A percentile compares a stretch with the other conserved stretches of the same genome.
These are phyloP conservation scores for Huntiella omanensis DNA, from an alignment of 2,329 filamentous ascomycete genomes.

Conservation along the genomic window DNA sequence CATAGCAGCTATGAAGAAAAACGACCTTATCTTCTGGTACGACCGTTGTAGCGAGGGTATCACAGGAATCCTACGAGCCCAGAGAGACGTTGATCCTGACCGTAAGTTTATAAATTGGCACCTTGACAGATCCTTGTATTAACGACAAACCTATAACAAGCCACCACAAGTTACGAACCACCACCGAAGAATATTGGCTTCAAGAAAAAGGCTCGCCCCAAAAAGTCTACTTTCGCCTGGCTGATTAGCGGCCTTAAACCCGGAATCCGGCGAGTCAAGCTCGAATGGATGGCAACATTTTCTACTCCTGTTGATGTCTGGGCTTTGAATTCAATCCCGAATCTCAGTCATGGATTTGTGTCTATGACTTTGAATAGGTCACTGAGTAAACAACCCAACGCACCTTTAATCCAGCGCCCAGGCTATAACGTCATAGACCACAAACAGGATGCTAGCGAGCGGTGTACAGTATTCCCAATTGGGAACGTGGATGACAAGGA, in stretches of 20 bases:
- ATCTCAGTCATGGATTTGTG: background rate
- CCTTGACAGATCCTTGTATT: background rate
- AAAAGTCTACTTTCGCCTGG: conserved; percentile 2
- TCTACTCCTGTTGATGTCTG: background rate
- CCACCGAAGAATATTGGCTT: background rate
- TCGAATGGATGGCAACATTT: conserved; percentile 9
- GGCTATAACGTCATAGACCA: background rate
- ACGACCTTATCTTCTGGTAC: conserved; percentile 9
- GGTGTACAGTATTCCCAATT: background rate
- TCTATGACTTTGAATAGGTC: background rate
- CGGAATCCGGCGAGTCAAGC: conserved; percentile 2
- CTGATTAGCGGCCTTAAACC: background rate
- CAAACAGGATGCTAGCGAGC: background rate
- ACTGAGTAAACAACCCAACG: background rate
- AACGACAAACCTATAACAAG: background rate
- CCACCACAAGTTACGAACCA: background rate
- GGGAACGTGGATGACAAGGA: background rate
- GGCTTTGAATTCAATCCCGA: background rate
- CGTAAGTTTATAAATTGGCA: background rate
- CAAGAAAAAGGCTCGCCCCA: background rate
- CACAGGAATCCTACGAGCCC: conserved; percentile 4
- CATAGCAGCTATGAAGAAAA: conserved; percentile 7
- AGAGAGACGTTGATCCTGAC: background rate
- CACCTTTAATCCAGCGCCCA: background rate
- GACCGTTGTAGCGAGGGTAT: conserved; percentile 4